Evolutionary conservation across 495 filamentous ascomycete genomes (phyloP), one percentile per base, ranked within the genome.

Genomic region (Geoglossum glabrum): DNA sequence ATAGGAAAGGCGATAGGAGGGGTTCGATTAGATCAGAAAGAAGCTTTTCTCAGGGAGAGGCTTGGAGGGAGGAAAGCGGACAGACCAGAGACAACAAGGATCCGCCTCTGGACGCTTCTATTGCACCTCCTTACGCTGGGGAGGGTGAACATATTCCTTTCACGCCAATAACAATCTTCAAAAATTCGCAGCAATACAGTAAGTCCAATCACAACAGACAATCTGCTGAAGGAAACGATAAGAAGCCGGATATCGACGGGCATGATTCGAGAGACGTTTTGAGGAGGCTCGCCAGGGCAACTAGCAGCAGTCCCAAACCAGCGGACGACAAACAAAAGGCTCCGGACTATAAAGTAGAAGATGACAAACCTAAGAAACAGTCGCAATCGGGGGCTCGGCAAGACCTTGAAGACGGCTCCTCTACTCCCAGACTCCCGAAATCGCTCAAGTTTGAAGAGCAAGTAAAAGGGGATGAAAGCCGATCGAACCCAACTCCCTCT

Each of bases 261-360:
- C 73, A 77, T 54, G 84, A 86, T 62, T 85, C 85, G 0, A 76
- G 77, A 33, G 79, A 83, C 56, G 66, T 87, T 33, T 72, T 87
- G 59, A 77, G 76, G 52, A 77, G 73, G 55, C 71, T 90, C 7
- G 79, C 83, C 2, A 72, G 79, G 63, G 76, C 76, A 21, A 76
- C 81, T 23, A 84, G 76, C 62, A 71, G 69, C 34, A 81, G 75
- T 57, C 73, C 80, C 1, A 65, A 61, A 57, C 67, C 64, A 46
- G 60, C 33, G 27, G 46, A 55, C 36, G 47, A 19, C 25, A 23
- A 46, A 21, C 4, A 50, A n/a, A 50, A 50, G 21, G 15, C 21
- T 50, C 9, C 9, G 46, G 26, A 50, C n/a, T 11, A 50, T 25
- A n/a, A 15, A 28, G 26, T 17, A n/a, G n/a, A n/a, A n/a, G n/a